phyloP scores from a whole-genome alignment of 225 moss, liverwort and hornwort species.

The Pleurozium schreberi region DNA sequence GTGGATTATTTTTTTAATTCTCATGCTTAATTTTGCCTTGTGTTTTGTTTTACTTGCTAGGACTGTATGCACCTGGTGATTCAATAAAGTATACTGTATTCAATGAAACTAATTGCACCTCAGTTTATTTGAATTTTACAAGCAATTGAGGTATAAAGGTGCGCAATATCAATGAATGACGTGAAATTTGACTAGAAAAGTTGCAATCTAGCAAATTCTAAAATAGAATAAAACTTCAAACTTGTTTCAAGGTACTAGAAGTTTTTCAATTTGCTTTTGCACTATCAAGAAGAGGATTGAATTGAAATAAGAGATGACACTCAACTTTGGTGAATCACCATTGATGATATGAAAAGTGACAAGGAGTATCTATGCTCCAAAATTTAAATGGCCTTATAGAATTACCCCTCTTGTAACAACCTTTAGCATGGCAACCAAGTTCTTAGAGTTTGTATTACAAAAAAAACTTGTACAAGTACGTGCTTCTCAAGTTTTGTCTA shows the following conservation, averaged over 20 bases:
- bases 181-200: not conserved
- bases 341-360: not conserved
- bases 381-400: not conserved
- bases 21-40: not conserved
- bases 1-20: too few species aligned
- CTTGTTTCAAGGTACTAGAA: not conserved
- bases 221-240: not conserved
- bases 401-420: too few species aligned
- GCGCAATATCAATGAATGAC: not conserved
- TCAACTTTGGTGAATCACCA: not conserved
- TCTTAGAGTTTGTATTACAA: accelerated
- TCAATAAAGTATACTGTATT: too few species aligned
- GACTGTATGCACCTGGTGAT: not conserved
- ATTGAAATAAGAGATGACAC: not conserved
- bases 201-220: not conserved
- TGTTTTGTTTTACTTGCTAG: too few species aligned
- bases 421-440: accelerated
- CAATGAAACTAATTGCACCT: not conserved
- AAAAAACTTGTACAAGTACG: too few species aligned
- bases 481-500: not conserved
- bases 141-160: not conserved
- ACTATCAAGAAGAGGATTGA: too few species aligned
- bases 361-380: accelerated
- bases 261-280: not conserved
- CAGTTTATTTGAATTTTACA: not conserved